A percentile compares a stretch with the other conserved stretches of the same genome.
phyloP scores from a whole-genome alignment of 108 stramenopile genomes.

The Fragilariopsis cylindrus region DNA sequence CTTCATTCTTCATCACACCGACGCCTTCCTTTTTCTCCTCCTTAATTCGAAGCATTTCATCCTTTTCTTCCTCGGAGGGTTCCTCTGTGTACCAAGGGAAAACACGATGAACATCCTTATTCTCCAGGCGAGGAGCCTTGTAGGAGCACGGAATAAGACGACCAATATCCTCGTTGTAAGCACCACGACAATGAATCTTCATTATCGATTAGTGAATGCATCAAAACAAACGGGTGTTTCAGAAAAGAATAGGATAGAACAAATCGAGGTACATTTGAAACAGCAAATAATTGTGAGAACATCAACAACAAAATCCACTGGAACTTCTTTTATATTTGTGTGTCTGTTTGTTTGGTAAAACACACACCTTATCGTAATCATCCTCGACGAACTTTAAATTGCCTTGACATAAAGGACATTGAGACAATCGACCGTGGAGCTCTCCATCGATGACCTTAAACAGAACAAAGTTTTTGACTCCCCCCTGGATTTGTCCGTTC shows the following conservation, averaged over 20 bases:
- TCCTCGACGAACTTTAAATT: slow-evolving; percentile 58
- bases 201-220: no score
- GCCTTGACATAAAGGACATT: slow-evolving; percentile 67
- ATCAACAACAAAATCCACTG: slow-evolving; percentile 3
- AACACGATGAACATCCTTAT: neutral
- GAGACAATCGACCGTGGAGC: slow-evolving; percentile 67
- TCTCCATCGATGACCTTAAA: slow-evolving; percentile 70
- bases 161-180: slow-evolving; percentile 60
- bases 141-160: slow-evolving; percentile 32
- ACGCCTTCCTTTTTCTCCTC: slow-evolving; percentile 40
- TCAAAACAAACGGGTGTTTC: no score
- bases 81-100: slow-evolving; percentile 25
- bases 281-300: no score
- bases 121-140: slow-evolving; percentile 8
- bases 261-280: no score
- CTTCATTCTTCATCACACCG: slow-evolving; percentile 4
- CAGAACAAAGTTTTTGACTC: slow-evolving; percentile 68
- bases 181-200: slow-evolving; percentile 47
- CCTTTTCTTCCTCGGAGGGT: slow-evolving; percentile 64
- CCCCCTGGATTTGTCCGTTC: slow-evolving; percentile 62
- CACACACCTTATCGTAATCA: slow-evolving; percentile 23
- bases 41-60: slow-evolving; percentile 53
- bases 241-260: no score
- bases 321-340: slow-evolving; percentile 25
- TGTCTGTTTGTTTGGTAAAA: neutral